Evolutionary conservation across 2,329 filamentous ascomycete species (phyloP), one percentile per base, ranked within the genome.

Genomic region (Colletotrichum siamense): DNA sequence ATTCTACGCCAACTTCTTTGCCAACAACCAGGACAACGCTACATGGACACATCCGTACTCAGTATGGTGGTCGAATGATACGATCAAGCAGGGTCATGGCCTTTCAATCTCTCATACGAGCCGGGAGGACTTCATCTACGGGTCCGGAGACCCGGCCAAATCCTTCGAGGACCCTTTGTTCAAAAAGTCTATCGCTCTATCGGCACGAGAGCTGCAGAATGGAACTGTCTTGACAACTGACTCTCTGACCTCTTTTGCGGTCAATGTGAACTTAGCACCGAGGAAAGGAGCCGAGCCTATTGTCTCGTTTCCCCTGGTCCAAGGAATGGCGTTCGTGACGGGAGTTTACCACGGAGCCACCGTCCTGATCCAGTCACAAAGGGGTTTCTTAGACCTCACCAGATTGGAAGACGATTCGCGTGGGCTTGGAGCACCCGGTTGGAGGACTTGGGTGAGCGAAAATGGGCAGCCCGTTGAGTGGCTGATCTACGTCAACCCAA

Each of bases 281-380:
- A 87, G 85, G 36, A 86, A 88, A 3, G 84, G 85, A 18, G 80
- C 84, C 9, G 82, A 86, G 6, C 89, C 92, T 2, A 85, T 88
- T 1, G 88, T 98, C 57, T 92, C 90, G 0, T 94, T 96, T 77
- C 94, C 95, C 0, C 81, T 96, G 5, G 91, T 96, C 1, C 95
- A 97, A 81, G 95, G 95, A 4, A 95, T 95, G 91, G 94, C 90
- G 0, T 96, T 95, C 79, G 88, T 96, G 9, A 97, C 95, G 5
- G 95, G 88, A 2, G 82, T 93, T 9, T 98, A 95, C 83, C 87
- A 87, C 67, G 90, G 90, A 36, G 36, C 0, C 0, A 18, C 36
- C 4, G 95, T 95, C 1, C 80, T 91, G 7, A 87, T 98, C 32
- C 91, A 95, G 78, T 93, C 91, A 16, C 91, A 91, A 1, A 88